These are phyloP conservation scores for Iberis pinnata DNA, from an alignment of 345 rosid genomes.

Conservation along the genomic window DNA sequence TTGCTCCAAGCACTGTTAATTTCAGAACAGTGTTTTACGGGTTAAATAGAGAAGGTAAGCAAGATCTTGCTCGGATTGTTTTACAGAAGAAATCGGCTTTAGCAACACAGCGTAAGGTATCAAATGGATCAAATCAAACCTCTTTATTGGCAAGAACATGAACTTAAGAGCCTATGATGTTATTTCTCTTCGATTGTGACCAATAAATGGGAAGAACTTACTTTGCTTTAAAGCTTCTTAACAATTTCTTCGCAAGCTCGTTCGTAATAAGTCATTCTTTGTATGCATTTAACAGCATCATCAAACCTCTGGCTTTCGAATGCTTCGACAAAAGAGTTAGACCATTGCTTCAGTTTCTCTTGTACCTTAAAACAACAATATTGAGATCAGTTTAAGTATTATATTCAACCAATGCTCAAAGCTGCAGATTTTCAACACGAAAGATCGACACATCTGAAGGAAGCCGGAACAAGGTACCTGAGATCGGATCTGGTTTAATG, in stretches of 20 bases:
- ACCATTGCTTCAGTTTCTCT: slow-evolving; percentile 60
- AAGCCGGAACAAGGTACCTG: slow-evolving; percentile 39
- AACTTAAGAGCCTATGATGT: too few species aligned
- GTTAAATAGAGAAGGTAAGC: slow-evolving; percentile 70
- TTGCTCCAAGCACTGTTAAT: slow-evolving; percentile 59
- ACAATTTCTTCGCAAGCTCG: slow-evolving; percentile 71
- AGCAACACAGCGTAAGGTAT: slow-evolving; percentile 37
- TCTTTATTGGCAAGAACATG: too few species aligned
- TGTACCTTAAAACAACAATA: slow-evolving; percentile 38
- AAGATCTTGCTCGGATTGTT: slow-evolving; percentile 47
- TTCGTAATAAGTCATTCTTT: slow-evolving; percentile 80
- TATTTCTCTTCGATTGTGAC: too few species aligned
- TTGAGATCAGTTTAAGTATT: slow-evolving; percentile 7
- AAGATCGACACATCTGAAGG: too few species aligned
- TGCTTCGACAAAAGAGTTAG: slow-evolving; percentile 50
- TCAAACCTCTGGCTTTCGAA: slow-evolving; percentile 47
- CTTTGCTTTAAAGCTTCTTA: slow-evolving; percentile 54
- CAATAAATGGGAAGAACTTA: too few species aligned
- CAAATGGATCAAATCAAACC: too few species aligned
- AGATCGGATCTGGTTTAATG: slow-evolving; percentile 49
- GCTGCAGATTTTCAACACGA: too few species aligned
- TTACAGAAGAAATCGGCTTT: slow-evolving; percentile 47
- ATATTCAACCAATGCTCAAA: slow-evolving; percentile 15
- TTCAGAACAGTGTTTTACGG: slow-evolving; percentile 58
- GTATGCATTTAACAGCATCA: slow-evolving; percentile 59